phyloP scores from a whole-genome alignment of 1,284 basidiomycete genomes.

The Exobasidium cylindrosporum region DNA sequence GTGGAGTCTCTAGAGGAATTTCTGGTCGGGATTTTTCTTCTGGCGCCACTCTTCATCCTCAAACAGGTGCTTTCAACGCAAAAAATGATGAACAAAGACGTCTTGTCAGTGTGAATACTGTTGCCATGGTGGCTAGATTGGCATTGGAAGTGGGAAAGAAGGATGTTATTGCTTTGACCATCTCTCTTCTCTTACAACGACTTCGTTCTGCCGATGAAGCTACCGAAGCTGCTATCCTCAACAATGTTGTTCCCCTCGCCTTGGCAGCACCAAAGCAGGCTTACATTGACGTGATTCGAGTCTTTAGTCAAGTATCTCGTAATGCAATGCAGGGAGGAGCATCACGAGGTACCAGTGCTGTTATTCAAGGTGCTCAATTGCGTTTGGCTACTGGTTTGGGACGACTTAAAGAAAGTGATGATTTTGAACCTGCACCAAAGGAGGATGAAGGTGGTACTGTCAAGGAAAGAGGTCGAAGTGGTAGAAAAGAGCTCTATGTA shows the following conservation, averaged over 20 bases:
- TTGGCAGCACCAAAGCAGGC: conserved; percentile 72
- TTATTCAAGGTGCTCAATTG: conserved; percentile 40
- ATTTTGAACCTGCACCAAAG: background rate
- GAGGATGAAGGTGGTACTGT: conserved; percentile 13
- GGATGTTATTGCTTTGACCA: conserved; percentile 54
- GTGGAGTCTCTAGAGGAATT: conserved; percentile 56
- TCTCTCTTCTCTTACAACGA: conserved; percentile 88
- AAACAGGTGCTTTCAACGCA: conserved; percentile 19
- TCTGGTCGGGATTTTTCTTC: conserved; percentile 26
- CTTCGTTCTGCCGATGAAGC: conserved; percentile 77
- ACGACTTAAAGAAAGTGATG: conserved; percentile 20
- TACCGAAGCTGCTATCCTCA: conserved; percentile 84
- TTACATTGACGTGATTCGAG: conserved; percentile 79
- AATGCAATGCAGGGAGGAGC: conserved; percentile 59
- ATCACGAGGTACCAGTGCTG: conserved; percentile 48
- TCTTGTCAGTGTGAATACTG: conserved; percentile 81
- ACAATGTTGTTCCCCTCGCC: conserved; percentile 85
- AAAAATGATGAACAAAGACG: conserved; percentile 76
- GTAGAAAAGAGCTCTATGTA: conserved; percentile 63
- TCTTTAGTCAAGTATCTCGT: conserved; percentile 81
- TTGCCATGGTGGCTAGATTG: conserved; percentile 57
- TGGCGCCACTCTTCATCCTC: conserved; percentile 28
- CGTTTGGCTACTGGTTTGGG: conserved; percentile 37
- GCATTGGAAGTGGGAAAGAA: conserved; percentile 43
- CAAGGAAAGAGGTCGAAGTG: conserved; percentile 13